Base-by-base conservation (phyloP, 768 basidiomycete species). In the Tylopilus intermedius region DNA sequence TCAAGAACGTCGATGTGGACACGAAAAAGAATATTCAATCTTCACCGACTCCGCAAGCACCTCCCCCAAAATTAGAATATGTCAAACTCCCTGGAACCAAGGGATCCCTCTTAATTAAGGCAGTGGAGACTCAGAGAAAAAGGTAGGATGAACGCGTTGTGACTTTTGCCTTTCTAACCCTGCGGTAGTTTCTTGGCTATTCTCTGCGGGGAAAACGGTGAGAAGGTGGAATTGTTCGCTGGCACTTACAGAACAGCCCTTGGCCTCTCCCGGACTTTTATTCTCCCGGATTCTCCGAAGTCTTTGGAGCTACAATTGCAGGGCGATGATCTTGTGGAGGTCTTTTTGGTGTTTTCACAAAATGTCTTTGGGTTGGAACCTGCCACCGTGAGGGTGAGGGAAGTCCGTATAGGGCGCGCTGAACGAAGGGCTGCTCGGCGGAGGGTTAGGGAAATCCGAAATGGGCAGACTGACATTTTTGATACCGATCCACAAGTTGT, bases 351-450 rank as follows among this genome's bases (percentile, higher is more conserved):
- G 4, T 94, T 94, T 65, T 81, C 85, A 2, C 90, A 94, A 66
- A 94, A 92, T 57, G 88, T 94, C 27, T 94, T 94, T 63, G 92
- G 93, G 10, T 72, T 94, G 35, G 92, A 94, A 65, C 92, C 92
- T 9, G 91, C 91, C 2, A 95, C 93, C 0, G 92, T 95, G 18
- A 81, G 92, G 26, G 92, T 95, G n/a, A 83, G 92, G 5, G 93
- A 95, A 68, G 92, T 95, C 22, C 79, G 93, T 32, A 91, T 94
- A 41, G 92, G 90, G 7, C 82, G 92, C 4, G 88, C 89, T 2
- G 93, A 94, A 67, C 79, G 92, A 30, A 73, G 93, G 54, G 90
- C 91, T 10, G 89, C 91, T 21, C 77, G 92, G 32, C 78, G 93
- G 51, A 78, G 91, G 48, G 83, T 87, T 13, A 80, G 90, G 32